Base-by-base conservation (phyloP, 2,329 filamentous ascomycete species). In the Cercospora janseana region DNA sequence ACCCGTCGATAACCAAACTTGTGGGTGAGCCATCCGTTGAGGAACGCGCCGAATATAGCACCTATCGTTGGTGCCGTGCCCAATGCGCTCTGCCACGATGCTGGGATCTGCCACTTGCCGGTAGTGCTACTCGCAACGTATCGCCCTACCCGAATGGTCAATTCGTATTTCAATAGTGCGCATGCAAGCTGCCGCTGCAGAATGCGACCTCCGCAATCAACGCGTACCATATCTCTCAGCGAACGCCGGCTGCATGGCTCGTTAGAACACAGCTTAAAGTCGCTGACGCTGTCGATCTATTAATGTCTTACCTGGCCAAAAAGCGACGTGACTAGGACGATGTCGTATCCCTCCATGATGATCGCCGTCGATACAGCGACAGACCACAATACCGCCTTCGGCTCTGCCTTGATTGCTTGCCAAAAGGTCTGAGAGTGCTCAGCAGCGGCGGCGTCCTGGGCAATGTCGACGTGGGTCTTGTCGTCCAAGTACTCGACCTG, bases 261-360 rank as follows among this genome's bases (percentile, higher is more conserved):
- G n/a, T n/a, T n/a, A 10, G 2, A 8, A 15, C 4, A 26, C 4
- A 9, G 8, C 26, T 6, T 24, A 13, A n/a, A 7, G 9, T 16
- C 4, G 6, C 20, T 12, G 4, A 3, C 23, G 21, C 7, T 7
- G 1, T 5, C 6, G 4, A 40, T 3, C 20, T 4, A 40, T 15
- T 9, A 23, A 13, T n/a, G 5, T 13, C 35, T 40, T 15, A 40
- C 35, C 35, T 48, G 35, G 18, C 34, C 45, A 26, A 40, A 48
- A 7, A 48, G 15, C 5, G 24, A 31, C 6, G 20, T 26, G 13
- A 48, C 35, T 9, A 48, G 10, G 24, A 52, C 57, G 10, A 85
- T 72, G 61, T 84, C 81, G 59, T 83, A 85, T 15, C 60, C 80
- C 40, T 79, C 66, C 79, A 82, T 82, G 55, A 82, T 77, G 35